These are phyloP conservation scores for Candida stauntonica DNA, from an alignment of 805 yeast genomes.

Conservation along the genomic window DNA sequence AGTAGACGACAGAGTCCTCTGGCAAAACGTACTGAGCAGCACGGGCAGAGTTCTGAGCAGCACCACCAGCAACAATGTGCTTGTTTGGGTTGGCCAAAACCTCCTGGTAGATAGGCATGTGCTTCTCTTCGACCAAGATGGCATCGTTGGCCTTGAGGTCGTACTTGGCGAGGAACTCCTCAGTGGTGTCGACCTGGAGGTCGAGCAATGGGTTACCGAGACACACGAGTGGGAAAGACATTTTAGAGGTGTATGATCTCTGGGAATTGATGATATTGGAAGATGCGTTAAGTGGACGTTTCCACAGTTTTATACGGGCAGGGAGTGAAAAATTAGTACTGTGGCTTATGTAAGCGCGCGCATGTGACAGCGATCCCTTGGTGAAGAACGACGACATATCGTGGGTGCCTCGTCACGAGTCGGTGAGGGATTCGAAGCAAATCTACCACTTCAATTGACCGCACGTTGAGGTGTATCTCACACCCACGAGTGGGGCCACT, in stretches of 20 bases:
- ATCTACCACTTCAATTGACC: too few relatives aligned
- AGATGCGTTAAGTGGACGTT: too few relatives aligned
- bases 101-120: slow-evolving; percentile 82
- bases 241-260: slow-evolving; percentile 16
- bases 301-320: too few relatives aligned
- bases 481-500: too few relatives aligned
- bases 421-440: too few relatives aligned
- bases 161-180: slow-evolving; percentile 73
- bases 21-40: slow-evolving; percentile 96
- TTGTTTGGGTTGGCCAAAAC: slow-evolving; percentile 56
- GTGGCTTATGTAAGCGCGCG: not conserved
- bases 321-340: not conserved
- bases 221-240: slow-evolving; percentile 71
- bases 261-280: too few relatives aligned
- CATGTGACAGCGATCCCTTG: not conserved
- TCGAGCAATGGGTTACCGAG: slow-evolving; percentile 93
- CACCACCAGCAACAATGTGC: slow-evolving; percentile 93
- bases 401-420: too few relatives aligned
- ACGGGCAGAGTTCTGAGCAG: slow-evolving; percentile 98
- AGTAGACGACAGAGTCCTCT: slow-evolving; percentile 75
- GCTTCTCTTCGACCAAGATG: slow-evolving; percentile 76
- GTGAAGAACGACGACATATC: not conserved
- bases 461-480: too few relatives aligned
- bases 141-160: slow-evolving; percentile 89
- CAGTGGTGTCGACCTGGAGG: slow-evolving; percentile 70